Base-by-base conservation (phyloP, 768 basidiomycete species). In the Boletellus ananiceps region DNA sequence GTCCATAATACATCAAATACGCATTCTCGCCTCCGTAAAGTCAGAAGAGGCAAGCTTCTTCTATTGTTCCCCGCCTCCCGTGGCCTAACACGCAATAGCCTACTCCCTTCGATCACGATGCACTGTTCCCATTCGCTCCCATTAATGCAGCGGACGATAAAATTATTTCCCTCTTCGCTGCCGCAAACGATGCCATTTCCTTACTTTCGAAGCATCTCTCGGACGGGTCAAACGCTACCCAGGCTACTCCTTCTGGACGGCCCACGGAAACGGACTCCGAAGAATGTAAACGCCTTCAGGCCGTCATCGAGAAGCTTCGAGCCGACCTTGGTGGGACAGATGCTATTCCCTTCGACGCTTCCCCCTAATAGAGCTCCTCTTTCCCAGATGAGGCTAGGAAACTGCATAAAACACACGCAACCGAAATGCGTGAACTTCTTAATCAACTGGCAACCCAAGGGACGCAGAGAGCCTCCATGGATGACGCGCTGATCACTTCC, bases 91-190 rank as follows among this genome's bases (percentile, higher is more conserved):
- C 56, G 31, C 45, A 53, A 46, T 44, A 81, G 80, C 76, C 76
- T 25, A 41, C 64, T 15, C 64, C 70, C 13, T 71, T 78, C 46
- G 79, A 78, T 72, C 34, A 69, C 66, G 35, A 73, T 72, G 13
- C 65, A 25, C 33, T 84, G 29, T 83, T 85, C 63, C 80, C 82
- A 16, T 61, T 83, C 40, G 64, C 75, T 15, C 76, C 81, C 29
- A 65, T 74, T 3, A 69, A 77, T 46, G 72, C 72, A 29, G 75
- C 81, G 5, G 69, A 72, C 44, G 74, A 78, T 25, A 78, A 74
- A 51, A 57, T 86, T 31, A 58, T 69, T 12, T 64, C 68, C 9
- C 63, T 81, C 36, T 69, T 84, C 19, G 56, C 60, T 35, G 66
- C 70, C 5, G 60, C 82, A 11, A 75, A 74, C 40, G 63, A 65